phyloP scores from a whole-genome alignment of 2,329 filamentous ascomycete genomes.

The Calonectria crousiana region DNA sequence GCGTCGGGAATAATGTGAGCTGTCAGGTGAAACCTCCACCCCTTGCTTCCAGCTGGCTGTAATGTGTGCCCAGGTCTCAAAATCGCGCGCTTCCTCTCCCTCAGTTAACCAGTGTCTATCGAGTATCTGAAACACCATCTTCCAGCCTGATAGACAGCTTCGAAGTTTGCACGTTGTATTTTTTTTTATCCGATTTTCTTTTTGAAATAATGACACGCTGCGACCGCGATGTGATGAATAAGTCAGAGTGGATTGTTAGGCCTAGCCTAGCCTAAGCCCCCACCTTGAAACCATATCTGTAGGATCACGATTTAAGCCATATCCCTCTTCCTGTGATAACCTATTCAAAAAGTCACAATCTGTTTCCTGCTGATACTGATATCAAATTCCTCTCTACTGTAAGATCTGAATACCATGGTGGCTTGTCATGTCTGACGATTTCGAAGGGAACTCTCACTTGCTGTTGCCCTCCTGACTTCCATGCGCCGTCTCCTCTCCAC shows the following conservation, averaged over 20 bases:
- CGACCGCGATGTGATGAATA: background rate
- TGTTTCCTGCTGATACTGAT: background rate
- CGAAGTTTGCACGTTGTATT: background rate
- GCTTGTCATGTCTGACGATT: background rate
- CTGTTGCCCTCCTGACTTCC: background rate
- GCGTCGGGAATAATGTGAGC: background rate
- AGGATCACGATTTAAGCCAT: background rate
- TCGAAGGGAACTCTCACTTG: background rate
- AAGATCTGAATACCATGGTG: background rate
- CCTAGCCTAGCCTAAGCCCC: background rate
- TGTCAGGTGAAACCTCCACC: background rate
- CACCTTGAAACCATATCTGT: background rate
- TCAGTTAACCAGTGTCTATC: background rate
- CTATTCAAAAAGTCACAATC: background rate
- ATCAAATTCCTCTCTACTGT: too few relatives aligned
- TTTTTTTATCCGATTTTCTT: background rate
- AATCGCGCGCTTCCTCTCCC: background rate
- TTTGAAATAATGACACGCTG: background rate
- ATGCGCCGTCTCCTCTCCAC: conserved; percentile 51
- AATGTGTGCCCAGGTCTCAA: background rate
- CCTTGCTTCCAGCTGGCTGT: background rate
- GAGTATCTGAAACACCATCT: background rate
- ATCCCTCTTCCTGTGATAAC: background rate
- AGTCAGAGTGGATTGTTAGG: background rate
- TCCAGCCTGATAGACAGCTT: background rate